Base-by-base conservation (phyloP, 1,139 yeast species). In the Suhomyces maxii region DNA sequence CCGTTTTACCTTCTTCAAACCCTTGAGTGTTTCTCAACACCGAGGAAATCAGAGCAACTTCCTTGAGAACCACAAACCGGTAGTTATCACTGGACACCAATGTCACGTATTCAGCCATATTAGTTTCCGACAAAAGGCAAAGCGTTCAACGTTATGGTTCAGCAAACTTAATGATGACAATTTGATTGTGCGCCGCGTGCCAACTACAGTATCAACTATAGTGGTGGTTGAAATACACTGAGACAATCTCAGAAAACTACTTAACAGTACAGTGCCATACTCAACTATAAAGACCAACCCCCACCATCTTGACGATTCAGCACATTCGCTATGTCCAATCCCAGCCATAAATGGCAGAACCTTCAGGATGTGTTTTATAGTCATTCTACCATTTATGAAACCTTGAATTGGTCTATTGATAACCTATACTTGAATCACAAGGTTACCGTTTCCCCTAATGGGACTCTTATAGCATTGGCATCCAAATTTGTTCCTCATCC, bases 31-130 rank as follows among this genome's bases (percentile, higher is more conserved):
- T 82, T 49, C 82, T 75, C 48, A 93, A 70, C 1, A 95, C 91
- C 0, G 95, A 89, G 2, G 97, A 88, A 3, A 89, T 82, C 67
- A 77, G 71, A 0, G 97, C 98, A 1, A 91, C 95, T 34, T 89
- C 91, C 51, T 83, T 79, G 28, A 83, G 67, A 4, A 93, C 72
- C 9, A 83, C 73, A 58, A 80, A 88, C 52, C 77, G 79, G 60
- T 79, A 82, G 18, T 84, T 83, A 59, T 91, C 97, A 3, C 84
- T 76, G 0, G 97, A 88, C 1, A 88, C 80, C 36, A 93, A 71
- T 3, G 86, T 86, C 6, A 90, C 83, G 58, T 71, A 83, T 36
- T 51, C 50, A 23, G 42, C 39, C 49, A 49, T 47, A 32, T 13
- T 38, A 34, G 13, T 28, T 34, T n/a, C 6, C 6, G 23, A 18